A percentile compares a stretch with the other conserved stretches of the same genome.
phyloP scores from a whole-genome alignment of 2,329 filamentous ascomycete species.

The Periconia sp. region DNA sequence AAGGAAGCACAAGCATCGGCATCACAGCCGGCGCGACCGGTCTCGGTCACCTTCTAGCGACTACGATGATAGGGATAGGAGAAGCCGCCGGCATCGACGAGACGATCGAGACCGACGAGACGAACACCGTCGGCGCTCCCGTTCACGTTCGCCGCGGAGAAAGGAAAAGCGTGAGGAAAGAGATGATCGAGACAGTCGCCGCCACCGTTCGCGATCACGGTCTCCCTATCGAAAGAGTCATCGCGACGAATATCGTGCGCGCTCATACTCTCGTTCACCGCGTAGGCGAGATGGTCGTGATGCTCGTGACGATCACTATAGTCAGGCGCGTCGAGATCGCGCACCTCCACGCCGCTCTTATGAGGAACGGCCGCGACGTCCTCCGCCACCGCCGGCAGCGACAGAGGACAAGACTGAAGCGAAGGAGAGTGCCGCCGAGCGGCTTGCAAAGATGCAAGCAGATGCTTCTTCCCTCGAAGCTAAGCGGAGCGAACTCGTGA shows the following conservation, averaged over 20 bases:
- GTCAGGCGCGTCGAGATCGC: constrained; percentile 31
- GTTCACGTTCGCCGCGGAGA: constrained; percentile 10
- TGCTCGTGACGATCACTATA: constrained; percentile 22
- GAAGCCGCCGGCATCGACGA: constrained; percentile 34
- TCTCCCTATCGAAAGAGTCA: constrained; percentile 30
- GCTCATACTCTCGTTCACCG: constrained; percentile 22
- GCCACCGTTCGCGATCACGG: constrained; percentile 27
- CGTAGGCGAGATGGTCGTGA: constrained; percentile 21
- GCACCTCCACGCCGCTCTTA: constrained; percentile 12
- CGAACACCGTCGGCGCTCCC: constrained; percentile 6
- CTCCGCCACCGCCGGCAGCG: constrained; percentile 11
- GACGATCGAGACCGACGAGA: constrained; percentile 20
- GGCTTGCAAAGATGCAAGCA: constrained; percentile 42
- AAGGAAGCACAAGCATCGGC: constrained; percentile 56
- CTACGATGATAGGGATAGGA: constrained; percentile 34
- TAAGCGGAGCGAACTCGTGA: constrained; percentile 40
- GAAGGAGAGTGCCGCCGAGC: constrained; percentile 31
- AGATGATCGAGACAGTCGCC: constrained; percentile 23
- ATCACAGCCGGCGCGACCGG: constrained; percentile 39
- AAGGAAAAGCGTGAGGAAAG: constrained; percentile 12
- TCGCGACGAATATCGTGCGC: constrained; percentile 21
- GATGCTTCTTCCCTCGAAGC: constrained; percentile 39
- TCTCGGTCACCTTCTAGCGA: constrained; percentile 43
- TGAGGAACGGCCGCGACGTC: constrained; percentile 5
- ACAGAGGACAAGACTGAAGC: constrained; percentile 10